phyloP scores from a whole-genome alignment of 1,284 basidiomycete genomes.

The Cryptococcus neoformans region DNA sequence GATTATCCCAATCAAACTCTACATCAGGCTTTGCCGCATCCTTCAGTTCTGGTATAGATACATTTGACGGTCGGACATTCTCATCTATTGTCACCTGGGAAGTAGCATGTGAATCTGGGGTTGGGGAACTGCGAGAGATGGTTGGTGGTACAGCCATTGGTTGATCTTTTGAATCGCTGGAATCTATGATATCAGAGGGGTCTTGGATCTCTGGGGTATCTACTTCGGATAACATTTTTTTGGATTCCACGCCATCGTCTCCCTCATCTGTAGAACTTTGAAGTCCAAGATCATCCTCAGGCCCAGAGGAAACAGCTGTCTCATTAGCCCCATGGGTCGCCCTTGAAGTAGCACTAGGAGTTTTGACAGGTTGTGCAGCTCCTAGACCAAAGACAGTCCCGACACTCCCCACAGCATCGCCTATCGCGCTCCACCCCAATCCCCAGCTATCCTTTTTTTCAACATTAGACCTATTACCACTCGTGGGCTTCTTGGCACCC shows the following conservation, averaged over 20 bases:
- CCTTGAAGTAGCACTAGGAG: not conserved
- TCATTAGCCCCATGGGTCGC: not conserved
- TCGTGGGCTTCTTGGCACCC: not conserved
- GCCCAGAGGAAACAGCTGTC: no score
- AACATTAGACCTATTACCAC: not conserved
- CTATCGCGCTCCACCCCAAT: conserved; percentile 20
- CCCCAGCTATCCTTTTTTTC: conserved; percentile 14
- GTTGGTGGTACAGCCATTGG: no score
- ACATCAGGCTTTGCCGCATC: conserved; percentile 13
- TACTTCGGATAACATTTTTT: no score
- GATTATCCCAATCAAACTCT: conserved; percentile 19
- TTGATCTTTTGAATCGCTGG: no score
- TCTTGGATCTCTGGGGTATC: no score
- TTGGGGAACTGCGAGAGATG: not conserved
- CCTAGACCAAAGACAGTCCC: conserved; percentile 29
- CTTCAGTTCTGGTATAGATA: conserved; percentile 23
- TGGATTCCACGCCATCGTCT: no score
- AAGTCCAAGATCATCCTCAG: no score
- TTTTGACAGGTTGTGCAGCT: no score
- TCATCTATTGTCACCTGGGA: not conserved
- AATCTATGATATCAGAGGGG: no score
- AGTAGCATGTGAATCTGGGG: not conserved
- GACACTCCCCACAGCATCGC: conserved; percentile 31
- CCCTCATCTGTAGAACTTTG: no score
- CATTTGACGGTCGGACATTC: conserved; percentile 11